Conservation (phyloP, 306 rosid species). For the Prunus campanulata region DNA sequence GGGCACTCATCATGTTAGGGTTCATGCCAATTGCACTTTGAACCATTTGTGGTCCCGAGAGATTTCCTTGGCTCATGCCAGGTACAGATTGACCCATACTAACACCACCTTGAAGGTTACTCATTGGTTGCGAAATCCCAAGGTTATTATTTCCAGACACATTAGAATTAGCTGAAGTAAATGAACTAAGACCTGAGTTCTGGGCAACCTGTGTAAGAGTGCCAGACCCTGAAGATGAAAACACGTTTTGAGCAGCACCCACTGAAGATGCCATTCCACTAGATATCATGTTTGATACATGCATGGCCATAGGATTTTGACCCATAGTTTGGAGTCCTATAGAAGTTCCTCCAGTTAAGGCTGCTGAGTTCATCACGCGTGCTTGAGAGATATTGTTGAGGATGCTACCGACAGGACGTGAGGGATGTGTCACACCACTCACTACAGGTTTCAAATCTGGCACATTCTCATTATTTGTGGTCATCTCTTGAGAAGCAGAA, state of each 20-base stretch:
- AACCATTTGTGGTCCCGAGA: conserved; percentile 68
- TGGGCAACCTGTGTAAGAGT: conserved; percentile 75
- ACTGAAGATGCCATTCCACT: conserved; percentile 93
- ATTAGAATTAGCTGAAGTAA: conserved; percentile 63
- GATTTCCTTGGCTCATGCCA: conserved; percentile 78
- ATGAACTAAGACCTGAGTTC: conserved; percentile 62
- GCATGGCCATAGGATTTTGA: conserved; percentile 90
- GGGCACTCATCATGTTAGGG: conserved; percentile 72
- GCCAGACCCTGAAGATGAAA: conserved; percentile 76
- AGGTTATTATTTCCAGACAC: conserved; percentile 68
- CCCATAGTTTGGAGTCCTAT: conserved; percentile 74
- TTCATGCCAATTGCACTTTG: conserved; percentile 82
- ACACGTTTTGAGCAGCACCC: conserved; percentile 73
- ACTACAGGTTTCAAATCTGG: conserved; percentile 78
- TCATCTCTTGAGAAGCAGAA: conserved; percentile 77
- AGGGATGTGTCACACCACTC: conserved; percentile 57
- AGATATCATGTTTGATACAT: conserved; percentile 94
- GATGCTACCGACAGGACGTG: conserved; percentile 75
- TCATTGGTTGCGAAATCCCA: conserved; percentile 80
- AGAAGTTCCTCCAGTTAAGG: conserved; percentile 72
- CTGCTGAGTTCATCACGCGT: conserved; percentile 72
- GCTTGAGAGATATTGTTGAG: conserved; percentile 85
- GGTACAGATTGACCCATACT: conserved; percentile 79
- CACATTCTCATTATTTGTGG: conserved; percentile 64
- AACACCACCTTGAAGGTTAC: conserved; percentile 71